Base-by-base conservation (phyloP, 2,329 filamentous ascomycete species). In the Stachybotrys chartarum region DNA sequence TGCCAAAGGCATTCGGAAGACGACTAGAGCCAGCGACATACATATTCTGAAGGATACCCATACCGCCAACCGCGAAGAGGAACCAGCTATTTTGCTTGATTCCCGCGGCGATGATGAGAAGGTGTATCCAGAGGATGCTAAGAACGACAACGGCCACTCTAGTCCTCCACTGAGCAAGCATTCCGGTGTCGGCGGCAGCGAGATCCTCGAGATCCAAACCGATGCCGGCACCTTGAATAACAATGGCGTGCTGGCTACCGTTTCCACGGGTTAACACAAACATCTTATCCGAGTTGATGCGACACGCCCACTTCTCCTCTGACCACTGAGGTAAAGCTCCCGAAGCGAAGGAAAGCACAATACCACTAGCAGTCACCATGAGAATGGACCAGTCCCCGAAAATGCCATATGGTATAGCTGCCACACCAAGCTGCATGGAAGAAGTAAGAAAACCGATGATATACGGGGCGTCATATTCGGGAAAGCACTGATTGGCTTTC, bases 201-300 rank as follows among this genome's bases (percentile, higher is more conserved):
- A 78, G 58, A 54, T 73, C 72, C 58, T 77, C 75, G 3, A 78
- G 62, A 56, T 78, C 67, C 6, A 76, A 57, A 10, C 72, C 70
- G 1, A 62, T 48, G 0, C 65, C 66, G 6, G 63, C 54, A 5
- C 71, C 68, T 0, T 68, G 57, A 10, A 78, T 66, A 3, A 75
- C 66, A 30, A 78, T 68, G 3, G 67, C 69, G 61, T 77, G 66
- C 54, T 68, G 69, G 11, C 58, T 61, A 6, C 74, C 75, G 57
- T 75, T 77, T 1, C 76, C 74, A 1, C 63, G 56, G 1, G 73
- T 76, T 10, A 78, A 55, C 2, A 68, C 55, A n/a, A 68, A 59
- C 1, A 61, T 69, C 52, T 70, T 66, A 16, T 62, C 59, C n/a
- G 61, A 58, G 6, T 62, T 56, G 3, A 55, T 58, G 16, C 70